Percentiles rank a stretch among this genome's conserved stretches.
Evolutionary conservation across 345 rosid genomes (phyloP).

Genomic region (Eucalyptus grandis): DNA sequence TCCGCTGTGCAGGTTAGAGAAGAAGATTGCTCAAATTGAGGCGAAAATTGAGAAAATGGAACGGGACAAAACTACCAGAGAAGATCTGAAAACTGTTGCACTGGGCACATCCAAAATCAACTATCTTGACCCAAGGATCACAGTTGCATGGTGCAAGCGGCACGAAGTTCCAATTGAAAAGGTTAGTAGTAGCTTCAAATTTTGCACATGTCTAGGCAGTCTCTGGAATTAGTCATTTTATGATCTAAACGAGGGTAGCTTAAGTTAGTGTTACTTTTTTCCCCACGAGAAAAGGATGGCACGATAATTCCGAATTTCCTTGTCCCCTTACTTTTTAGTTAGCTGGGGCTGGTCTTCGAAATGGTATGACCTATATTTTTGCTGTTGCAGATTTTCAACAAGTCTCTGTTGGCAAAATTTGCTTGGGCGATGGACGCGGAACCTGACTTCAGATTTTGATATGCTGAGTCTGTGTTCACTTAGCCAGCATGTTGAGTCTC

Average conservation of each 20-base stretch:
- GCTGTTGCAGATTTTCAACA: constrained; percentile 68
- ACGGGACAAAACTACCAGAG: constrained; percentile 58
- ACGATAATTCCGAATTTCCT: background rate
- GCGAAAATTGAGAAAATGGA: constrained; percentile 72
- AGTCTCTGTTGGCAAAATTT: constrained; percentile 85
- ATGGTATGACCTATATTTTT: background rate
- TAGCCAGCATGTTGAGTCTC: background rate
- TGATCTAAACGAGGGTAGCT: background rate
- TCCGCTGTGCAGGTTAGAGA: constrained; percentile 43
- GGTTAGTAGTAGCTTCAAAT: constrained; percentile 25
- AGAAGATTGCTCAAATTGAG: constrained; percentile 51
- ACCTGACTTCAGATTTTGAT: constrained; percentile 83
- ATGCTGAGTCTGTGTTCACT: background rate
- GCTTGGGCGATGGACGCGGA: constrained; percentile 98
- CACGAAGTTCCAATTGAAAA: constrained; percentile 97
- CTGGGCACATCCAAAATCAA: constrained; percentile 94
- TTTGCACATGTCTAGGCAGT: background rate
- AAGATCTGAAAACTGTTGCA: constrained; percentile 90
- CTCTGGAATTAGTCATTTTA: background rate
- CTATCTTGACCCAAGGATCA: constrained; percentile 94
- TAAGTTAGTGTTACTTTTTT: background rate
- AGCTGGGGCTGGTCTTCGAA: background rate
- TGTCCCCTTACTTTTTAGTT: background rate
- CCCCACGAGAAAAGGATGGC: background rate
- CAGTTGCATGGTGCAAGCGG: constrained; percentile 99